Conservation (phyloP, 2,329 filamentous ascomycete species). For the Aspergillus fructus region DNA sequence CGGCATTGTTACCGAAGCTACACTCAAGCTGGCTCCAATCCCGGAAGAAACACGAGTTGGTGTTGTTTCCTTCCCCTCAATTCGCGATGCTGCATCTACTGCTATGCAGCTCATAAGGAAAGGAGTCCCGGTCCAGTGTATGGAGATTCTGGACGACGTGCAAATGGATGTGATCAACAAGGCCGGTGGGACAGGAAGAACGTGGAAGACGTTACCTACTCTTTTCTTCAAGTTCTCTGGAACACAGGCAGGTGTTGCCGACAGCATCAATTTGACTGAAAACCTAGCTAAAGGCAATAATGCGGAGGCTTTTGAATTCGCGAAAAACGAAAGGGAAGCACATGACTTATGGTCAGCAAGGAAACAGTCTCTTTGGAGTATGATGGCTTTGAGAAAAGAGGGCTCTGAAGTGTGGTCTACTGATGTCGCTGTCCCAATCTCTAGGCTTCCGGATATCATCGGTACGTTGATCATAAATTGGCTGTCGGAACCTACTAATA, state of each 20-base stretch:
- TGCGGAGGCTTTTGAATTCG: constrained; percentile 56
- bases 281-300: constrained; percentile 64
- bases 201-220: constrained; percentile 42
- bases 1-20: constrained; percentile 69
- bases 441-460: constrained; percentile 61
- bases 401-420: constrained; percentile 62
- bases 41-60: constrained; percentile 66
- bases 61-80: constrained; percentile 59
- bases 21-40: constrained; percentile 65
- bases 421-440: constrained; percentile 62
- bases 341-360: constrained; percentile 60
- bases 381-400: constrained; percentile 56
- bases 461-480: constrained; percentile 34
- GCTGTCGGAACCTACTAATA: constrained; percentile 14
- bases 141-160: constrained; percentile 63
- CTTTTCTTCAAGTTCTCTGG: constrained; percentile 65
- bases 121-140: constrained; percentile 66
- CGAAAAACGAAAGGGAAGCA: constrained; percentile 53
- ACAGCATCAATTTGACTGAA: constrained; percentile 71
- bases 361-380: constrained; percentile 62
- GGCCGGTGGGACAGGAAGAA: constrained; percentile 58
- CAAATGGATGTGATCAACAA: constrained; percentile 67
- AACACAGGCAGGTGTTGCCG: constrained; percentile 72
- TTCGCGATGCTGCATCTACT: constrained; percentile 62
- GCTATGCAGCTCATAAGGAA: constrained; percentile 64